Evolutionary conservation across 805 yeast genomes (phyloP).

Genomic region (Kurtzmaniella fragi): DNA sequence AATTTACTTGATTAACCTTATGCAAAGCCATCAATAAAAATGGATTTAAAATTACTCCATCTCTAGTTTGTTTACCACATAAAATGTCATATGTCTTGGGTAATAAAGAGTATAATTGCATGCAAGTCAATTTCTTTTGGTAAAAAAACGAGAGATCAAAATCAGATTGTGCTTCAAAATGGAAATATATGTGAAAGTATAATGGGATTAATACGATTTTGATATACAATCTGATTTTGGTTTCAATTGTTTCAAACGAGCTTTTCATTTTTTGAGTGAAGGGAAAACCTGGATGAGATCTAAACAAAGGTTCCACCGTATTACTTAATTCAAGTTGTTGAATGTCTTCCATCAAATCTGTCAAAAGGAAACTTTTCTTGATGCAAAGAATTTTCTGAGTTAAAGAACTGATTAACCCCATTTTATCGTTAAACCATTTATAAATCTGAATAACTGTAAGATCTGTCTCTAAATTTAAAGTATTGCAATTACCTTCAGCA

Average conservation of each 20-base stretch:
- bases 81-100: conserved; percentile 20
- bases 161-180: conserved; percentile 28
- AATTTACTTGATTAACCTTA: conserved; percentile 23
- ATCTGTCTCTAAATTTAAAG: conserved; percentile 11
- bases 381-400: too few species aligned
- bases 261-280: conserved; percentile 7
- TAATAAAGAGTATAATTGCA: conserved; percentile 15
- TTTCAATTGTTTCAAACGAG: conserved; percentile 7
- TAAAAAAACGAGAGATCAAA: conserved; percentile 25
- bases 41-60: conserved; percentile 32
- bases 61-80: conserved; percentile 20
- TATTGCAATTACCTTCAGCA: conserved; percentile 11
- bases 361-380: conserved; percentile 7
- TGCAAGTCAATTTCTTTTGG: conserved; percentile 20
- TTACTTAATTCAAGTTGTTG: conserved; percentile 8
- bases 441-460: conserved; percentile 6
- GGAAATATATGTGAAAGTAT: conserved; percentile 30
- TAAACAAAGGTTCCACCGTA: conserved; percentile 5
- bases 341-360: conserved; percentile 6
- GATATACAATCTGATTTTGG: conserved; percentile 14
- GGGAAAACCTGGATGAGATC: conserved; percentile 3
- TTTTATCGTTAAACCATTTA: conserved; percentile 7
- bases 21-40: conserved; percentile 31
- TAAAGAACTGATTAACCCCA: conserved; percentile 10
- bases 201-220: conserved; percentile 17